Conservation (phyloP, 2,329 filamentous ascomycete species). For the Fusarium humuli region DNA sequence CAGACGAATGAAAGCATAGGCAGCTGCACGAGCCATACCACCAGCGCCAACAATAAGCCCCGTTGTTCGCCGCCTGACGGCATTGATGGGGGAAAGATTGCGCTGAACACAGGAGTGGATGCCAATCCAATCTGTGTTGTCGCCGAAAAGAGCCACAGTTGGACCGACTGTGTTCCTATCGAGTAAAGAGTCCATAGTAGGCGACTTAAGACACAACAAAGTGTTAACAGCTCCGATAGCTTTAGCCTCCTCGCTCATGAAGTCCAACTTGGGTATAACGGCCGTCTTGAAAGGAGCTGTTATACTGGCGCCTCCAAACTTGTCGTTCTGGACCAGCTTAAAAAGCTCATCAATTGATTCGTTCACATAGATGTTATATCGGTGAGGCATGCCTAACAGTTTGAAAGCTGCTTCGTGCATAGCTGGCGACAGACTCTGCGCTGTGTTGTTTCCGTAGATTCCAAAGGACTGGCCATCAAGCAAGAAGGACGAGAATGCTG, state of each 20-base stretch:
- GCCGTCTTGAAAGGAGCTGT: slow-evolving; percentile 7
- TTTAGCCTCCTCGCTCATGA: slow-evolving; percentile 4
- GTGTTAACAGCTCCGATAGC: slow-evolving; percentile 18
- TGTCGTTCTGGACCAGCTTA: background rate
- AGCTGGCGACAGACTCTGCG: slow-evolving; percentile 2
- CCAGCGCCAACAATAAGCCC: slow-evolving; percentile 7
- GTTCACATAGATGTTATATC: background rate
- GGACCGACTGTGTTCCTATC: background rate
- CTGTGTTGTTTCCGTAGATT: slow-evolving; percentile 7
- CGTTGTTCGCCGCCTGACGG: slow-evolving; percentile 4
- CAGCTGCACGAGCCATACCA: slow-evolving; percentile 17
- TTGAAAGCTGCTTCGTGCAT: slow-evolving; percentile 13
- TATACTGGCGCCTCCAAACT: slow-evolving; percentile 1
- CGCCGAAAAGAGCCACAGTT: slow-evolving; percentile 5
- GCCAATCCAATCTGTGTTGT: slow-evolving; percentile 8
- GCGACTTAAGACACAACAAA: background rate
- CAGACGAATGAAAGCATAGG: background rate
- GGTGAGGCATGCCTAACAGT: background rate
- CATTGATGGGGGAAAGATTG: slow-evolving; percentile 11
- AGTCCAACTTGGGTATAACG: background rate
- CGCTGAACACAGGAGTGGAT: slow-evolving; percentile 10
- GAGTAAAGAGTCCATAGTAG: background rate
- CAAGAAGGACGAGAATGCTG: background rate
- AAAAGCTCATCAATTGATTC: background rate
- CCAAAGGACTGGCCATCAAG: background rate